Evolutionary conservation across 495 filamentous ascomycete genomes (phyloP).

Genomic region (Penicillium soppii): DNA sequence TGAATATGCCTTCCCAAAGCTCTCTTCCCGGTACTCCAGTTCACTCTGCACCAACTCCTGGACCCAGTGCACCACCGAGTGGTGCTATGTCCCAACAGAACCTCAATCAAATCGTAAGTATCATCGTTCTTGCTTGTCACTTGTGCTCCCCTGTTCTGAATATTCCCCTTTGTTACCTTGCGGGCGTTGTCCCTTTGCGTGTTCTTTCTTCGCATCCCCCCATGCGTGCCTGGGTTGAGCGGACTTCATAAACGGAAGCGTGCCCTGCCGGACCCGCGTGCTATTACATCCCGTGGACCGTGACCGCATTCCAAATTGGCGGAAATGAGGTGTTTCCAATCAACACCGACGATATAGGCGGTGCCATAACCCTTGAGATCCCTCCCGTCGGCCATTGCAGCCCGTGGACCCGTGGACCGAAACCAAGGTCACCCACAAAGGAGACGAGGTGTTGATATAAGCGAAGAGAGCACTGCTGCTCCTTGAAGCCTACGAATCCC

Average conservation of each 20-base stretch:
- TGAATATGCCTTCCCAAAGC: constrained; percentile 53
- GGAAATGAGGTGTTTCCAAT: neutral
- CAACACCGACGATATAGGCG: neutral
- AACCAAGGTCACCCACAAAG: too few species aligned
- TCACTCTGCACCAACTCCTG: constrained; percentile 36
- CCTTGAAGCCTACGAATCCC: too few species aligned
- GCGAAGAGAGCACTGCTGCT: too few species aligned
- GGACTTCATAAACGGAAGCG: too few species aligned
- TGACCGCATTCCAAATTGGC: neutral
- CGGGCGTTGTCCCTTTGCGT: neutral
- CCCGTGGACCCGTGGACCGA: too few species aligned
- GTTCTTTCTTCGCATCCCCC: too few species aligned
- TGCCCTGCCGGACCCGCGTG: too few species aligned
- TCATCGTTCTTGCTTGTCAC: neutral
- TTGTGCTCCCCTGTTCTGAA: neutral
- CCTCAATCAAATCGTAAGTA: constrained; percentile 90
- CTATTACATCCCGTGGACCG: neutral
- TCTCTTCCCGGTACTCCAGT: constrained; percentile 39
- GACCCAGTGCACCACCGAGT: constrained; percentile 39
- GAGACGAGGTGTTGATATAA: too few species aligned
- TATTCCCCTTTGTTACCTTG: neutral
- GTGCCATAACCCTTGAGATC: neutral
- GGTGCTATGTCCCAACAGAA: constrained; percentile 75
- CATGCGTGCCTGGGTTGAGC: too few species aligned
- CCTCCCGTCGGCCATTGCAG: neutral